A percentile compares a stretch with the other conserved stretches of the same genome.
Evolutionary conservation across 345 rosid species (phyloP).

Genomic region (Populus euphratica): DNA sequence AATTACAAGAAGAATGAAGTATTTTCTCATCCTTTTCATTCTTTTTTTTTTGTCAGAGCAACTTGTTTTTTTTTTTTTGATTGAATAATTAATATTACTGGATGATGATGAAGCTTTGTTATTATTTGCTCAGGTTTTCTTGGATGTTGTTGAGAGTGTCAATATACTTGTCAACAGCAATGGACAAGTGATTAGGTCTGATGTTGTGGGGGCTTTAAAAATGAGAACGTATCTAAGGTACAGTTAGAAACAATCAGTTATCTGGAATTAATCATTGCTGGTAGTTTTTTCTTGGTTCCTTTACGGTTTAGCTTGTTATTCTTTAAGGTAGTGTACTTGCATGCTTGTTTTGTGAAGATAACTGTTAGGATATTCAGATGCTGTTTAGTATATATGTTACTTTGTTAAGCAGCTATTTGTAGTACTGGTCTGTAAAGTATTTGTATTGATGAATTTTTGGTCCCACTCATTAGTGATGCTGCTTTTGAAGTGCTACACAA

Average conservation of each 20-base stretch:
- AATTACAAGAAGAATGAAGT: slow-evolving; percentile 89
- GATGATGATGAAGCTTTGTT: slow-evolving; percentile 4
- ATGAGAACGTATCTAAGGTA: slow-evolving; percentile 95
- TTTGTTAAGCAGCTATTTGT: not conserved
- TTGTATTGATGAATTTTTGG: not conserved
- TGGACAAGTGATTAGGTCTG: slow-evolving; percentile 89
- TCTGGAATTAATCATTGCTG: not conserved
- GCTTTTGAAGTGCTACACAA: not conserved
- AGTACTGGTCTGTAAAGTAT: not conserved
- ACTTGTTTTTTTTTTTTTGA: not conserved
- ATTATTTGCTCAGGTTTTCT: slow-evolving; percentile 60
- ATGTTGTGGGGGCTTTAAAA: slow-evolving; percentile 96
- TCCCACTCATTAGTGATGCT: not conserved
- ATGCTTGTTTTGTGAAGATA: not conserved
- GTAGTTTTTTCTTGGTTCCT: slow-evolving; percentile 7
- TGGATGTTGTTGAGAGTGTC: slow-evolving; percentile 93
- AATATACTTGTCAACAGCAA: slow-evolving; percentile 96
- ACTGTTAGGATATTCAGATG: not conserved
- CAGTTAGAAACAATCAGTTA: not conserved
- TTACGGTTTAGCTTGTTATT: not conserved
- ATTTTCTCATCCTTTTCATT: slow-evolving; percentile 14
- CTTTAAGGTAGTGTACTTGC: not conserved
- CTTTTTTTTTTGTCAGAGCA: not conserved
- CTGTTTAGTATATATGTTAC: not conserved
- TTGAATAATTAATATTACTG: slow-evolving; percentile 1